phyloP scores from a whole-genome alignment of 352 stramenopile species.

The Pilasporangium apinafurcum region DNA sequence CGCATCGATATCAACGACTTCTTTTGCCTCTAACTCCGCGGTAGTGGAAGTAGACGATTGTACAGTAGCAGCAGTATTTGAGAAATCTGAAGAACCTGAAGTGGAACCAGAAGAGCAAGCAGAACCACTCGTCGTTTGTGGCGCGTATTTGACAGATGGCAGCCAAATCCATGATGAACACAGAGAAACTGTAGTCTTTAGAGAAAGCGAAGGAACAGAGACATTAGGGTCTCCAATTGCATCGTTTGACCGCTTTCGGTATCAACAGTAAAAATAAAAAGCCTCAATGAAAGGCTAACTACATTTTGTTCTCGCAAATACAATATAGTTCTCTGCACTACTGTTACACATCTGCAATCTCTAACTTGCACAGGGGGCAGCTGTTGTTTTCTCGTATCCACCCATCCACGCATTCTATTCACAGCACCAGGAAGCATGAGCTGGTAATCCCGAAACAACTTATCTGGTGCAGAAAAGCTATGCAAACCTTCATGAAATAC shows the following conservation, averaged over 20 bases:
- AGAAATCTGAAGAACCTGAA: neutral
- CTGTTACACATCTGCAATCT: constrained; percentile 30
- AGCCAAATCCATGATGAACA: neutral
- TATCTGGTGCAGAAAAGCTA: neutral
- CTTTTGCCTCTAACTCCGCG: too few species aligned
- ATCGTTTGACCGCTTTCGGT: constrained; percentile 15
- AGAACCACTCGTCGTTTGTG: neutral
- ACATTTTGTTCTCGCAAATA: neutral
- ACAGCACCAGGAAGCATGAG: neutral
- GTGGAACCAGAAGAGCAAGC: neutral
- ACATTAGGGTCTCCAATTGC: neutral
- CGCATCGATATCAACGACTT: neutral
- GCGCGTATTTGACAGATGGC: neutral
- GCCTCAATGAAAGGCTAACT: neutral
- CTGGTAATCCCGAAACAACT: neutral
- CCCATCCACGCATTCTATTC: constrained; percentile 49
- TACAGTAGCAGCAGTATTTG: neutral
- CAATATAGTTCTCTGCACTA: neutral
- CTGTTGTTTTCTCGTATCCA: constrained; percentile 80
- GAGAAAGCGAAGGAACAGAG: constrained; percentile 1
- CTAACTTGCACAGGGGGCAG: constrained; percentile 65
- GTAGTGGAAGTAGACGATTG: too few species aligned
- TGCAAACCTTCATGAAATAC: constrained; percentile 66
- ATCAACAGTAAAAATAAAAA: constrained; percentile 6
- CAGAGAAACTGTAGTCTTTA: too few species aligned